Percentiles rank a stretch among this genome's conserved stretches.
These are phyloP conservation scores for Hygrophorus russula DNA, from an alignment of 768 basidiomycete species.

Conservation along the genomic window DNA sequence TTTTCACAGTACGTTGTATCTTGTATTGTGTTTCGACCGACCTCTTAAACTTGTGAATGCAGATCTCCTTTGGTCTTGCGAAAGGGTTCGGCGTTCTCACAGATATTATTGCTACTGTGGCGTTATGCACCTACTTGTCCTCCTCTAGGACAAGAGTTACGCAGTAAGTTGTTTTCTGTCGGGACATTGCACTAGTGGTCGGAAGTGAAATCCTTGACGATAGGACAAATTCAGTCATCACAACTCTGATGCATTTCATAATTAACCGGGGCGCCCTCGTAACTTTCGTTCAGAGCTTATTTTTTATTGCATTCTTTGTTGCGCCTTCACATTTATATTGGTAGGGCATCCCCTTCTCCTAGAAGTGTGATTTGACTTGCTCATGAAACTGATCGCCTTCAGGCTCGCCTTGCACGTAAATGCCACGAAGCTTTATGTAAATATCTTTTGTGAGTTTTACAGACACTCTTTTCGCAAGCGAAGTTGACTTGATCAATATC, in stretches of 20 bases:
- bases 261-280: conserved; percentile 33
- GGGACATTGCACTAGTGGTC: background rate
- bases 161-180: conserved; percentile 16
- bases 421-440: conserved; percentile 36
- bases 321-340: conserved; percentile 25
- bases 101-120: conserved; percentile 32
- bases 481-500: background rate
- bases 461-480: background rate
- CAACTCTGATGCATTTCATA: conserved; percentile 26
- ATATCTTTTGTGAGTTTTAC: conserved; percentile 38
- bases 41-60: background rate
- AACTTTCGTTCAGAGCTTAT: conserved; percentile 28
- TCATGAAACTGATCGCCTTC: background rate
- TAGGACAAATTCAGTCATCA: conserved; percentile 30
- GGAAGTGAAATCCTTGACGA: background rate
- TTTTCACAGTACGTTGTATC: conserved; percentile 18
- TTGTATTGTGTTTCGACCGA: background rate
- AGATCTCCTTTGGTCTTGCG: conserved; percentile 33
- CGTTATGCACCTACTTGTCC: conserved; percentile 29
- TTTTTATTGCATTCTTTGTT: conserved; percentile 31
- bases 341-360: conserved; percentile 11
- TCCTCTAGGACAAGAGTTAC: conserved; percentile 26
- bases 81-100: conserved; percentile 33
- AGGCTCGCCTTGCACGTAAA: conserved; percentile 39
- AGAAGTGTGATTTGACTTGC: background rate